Conservation (phyloP, 352 stramenopile genomes). For the Pythium chondricola region DNA sequence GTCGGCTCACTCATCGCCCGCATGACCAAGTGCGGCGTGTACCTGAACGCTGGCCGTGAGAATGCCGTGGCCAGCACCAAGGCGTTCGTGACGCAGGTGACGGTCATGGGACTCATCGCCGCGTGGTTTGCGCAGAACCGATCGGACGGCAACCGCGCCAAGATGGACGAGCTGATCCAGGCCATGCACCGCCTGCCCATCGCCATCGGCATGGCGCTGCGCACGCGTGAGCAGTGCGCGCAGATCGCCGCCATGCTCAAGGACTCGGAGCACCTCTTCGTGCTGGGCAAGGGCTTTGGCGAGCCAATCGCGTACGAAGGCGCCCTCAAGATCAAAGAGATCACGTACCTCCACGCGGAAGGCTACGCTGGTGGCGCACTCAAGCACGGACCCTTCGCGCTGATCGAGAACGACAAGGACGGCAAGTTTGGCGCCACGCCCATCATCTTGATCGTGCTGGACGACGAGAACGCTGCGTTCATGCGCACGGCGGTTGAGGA, state of each 20-base stretch:
- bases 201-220: conserved; percentile 96
- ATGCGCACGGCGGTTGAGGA: conserved; percentile 95
- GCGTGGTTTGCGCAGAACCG: conserved; percentile 91
- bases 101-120: conserved; percentile 87
- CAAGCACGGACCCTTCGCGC: conserved; percentile 98
- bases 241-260: conserved; percentile 85
- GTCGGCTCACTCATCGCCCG: conserved; percentile 97
- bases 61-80: conserved; percentile 98
- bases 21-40: conserved; percentile 92
- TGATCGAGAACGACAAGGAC: conserved; percentile 93
- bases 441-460: conserved; percentile 96
- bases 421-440: conserved; percentile 94
- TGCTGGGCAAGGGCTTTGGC: conserved; percentile 92
- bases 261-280: conserved; percentile 92
- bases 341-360: conserved; percentile 98
- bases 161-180: conserved; percentile 90
- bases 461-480: conserved; percentile 94
- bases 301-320: conserved; percentile 96
- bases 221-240: conserved; percentile 89
- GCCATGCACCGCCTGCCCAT: conserved; percentile 96
- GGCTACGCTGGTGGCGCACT: conserved; percentile 96
- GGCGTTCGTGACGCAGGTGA: conserved; percentile 97
- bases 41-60: conserved; percentile 97
- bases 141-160: conserved; percentile 70
- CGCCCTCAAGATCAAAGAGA: conserved; percentile 99